These are phyloP conservation scores for Gigaspora rosea DNA, from an alignment of 192 early-diverging fungal species.

Conservation along the genomic window DNA sequence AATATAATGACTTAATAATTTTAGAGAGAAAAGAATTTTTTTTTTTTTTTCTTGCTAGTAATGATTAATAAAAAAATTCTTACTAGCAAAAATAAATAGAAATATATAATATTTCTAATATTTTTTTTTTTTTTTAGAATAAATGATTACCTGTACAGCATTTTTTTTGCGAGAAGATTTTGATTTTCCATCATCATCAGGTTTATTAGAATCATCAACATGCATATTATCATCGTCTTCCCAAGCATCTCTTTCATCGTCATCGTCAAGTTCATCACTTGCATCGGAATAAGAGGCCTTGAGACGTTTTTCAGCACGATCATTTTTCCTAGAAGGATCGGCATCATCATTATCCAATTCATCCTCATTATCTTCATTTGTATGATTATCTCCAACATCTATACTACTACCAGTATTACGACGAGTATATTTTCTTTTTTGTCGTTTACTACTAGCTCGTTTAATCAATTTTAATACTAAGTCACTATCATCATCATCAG, in stretches of 20 bases:
- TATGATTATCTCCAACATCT: background rate
- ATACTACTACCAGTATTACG: constrained; percentile 3
- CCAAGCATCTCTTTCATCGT: constrained; percentile 19
- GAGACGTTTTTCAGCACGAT: background rate
- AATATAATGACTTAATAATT: no score
- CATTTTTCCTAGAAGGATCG: background rate
- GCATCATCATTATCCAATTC: background rate
- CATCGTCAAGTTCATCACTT: background rate
- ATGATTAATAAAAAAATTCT: no score
- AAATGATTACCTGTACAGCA: constrained; percentile 15
- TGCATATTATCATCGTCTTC: background rate
- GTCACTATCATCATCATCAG: constrained; percentile 14
- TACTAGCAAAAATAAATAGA: no score
- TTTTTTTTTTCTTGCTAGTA: no score
- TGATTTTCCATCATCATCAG: no score
- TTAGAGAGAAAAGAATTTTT: no score
- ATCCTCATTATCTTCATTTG: background rate
- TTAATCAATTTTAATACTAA: constrained; percentile 31
- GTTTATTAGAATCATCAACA: background rate
- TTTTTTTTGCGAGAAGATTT: background rate
- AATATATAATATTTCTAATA: no score
- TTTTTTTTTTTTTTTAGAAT: no score
- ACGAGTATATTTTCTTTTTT: constrained; percentile 29
- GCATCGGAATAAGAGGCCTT: background rate
- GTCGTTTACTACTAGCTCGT: constrained; percentile 29